Percentiles rank a stretch among this genome's conserved stretches.
Evolutionary conservation across 192 early-diverging fungal species (phyloP).

Genomic region (Entomortierella lignicola): DNA sequence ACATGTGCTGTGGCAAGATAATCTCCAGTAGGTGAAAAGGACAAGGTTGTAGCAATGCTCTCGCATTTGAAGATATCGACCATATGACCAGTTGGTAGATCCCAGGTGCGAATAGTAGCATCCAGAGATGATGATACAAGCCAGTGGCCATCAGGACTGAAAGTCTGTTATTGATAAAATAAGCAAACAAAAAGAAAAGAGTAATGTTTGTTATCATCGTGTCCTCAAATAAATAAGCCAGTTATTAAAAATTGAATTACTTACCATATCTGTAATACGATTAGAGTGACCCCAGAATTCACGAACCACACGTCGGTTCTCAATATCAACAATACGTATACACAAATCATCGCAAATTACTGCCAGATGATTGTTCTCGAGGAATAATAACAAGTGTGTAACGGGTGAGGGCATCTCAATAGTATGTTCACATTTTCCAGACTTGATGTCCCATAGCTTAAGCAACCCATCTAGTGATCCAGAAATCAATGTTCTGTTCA

Average conservation of each 20-base stretch:
- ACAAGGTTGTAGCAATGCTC: constrained; percentile 82
- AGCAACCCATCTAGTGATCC: constrained; percentile 84
- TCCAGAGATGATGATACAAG: constrained; percentile 87
- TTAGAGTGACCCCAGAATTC: constrained; percentile 90
- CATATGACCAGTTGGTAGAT: constrained; percentile 91
- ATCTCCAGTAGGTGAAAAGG: constrained; percentile 92
- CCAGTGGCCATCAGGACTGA: constrained; percentile 94
- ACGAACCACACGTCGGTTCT: constrained; percentile 84
- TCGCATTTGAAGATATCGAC: constrained; percentile 86
- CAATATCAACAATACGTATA: constrained; percentile 90
- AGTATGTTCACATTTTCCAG: constrained; percentile 68
- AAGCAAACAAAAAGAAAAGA: not conserved
- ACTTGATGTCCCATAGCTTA: constrained; percentile 91
- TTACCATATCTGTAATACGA: constrained; percentile 89
- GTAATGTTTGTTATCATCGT: not conserved
- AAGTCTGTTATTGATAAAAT: constrained; percentile 60
- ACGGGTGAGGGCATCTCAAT: constrained; percentile 76
- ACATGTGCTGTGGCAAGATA: constrained; percentile 94
- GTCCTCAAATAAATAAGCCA: not conserved
- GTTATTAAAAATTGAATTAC: not conserved
- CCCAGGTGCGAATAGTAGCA: constrained; percentile 94
- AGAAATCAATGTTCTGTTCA: constrained; percentile 80
- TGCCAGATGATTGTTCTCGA: constrained; percentile 83
- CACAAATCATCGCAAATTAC: constrained; percentile 88
- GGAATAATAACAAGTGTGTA: constrained; percentile 68